phyloP scores from a whole-genome alignment of 495 filamentous ascomycete genomes.

The Penicillium samsonianum region DNA sequence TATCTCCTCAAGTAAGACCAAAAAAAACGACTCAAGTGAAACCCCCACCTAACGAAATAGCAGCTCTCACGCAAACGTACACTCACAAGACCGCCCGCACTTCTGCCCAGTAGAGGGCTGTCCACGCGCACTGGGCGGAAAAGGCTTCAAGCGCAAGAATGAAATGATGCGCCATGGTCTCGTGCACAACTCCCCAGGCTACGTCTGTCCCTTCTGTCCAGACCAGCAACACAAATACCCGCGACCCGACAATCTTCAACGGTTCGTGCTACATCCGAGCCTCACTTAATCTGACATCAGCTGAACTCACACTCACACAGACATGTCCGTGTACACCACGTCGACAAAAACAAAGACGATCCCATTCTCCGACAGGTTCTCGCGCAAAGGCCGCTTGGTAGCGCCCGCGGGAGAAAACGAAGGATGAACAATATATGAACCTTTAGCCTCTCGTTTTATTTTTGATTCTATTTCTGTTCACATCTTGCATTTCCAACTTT shows the following conservation, averaged over 20 bases:
- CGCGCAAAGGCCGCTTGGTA: slow-evolving; percentile 80
- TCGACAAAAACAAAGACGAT: slow-evolving; percentile 85
- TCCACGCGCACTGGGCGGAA: slow-evolving; percentile 76
- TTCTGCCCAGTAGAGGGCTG: slow-evolving; percentile 86
- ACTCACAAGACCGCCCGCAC: slow-evolving; percentile 86
- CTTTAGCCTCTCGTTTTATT: not conserved
- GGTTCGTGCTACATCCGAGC: slow-evolving; percentile 54
- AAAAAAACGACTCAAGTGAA: not conserved
- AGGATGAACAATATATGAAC: slow-evolving; percentile 42
- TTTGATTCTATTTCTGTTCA: slow-evolving; percentile 12
- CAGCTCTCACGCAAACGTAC: slow-evolving; percentile 97
- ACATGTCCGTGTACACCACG: slow-evolving; percentile 86
- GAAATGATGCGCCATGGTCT: slow-evolving; percentile 98
- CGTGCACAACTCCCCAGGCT: slow-evolving; percentile 93
- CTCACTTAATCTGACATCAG: slow-evolving; percentile 4
- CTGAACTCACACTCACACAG: slow-evolving; percentile 41
- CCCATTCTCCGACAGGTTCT: slow-evolving; percentile 76
- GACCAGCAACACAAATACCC: slow-evolving; percentile 97
- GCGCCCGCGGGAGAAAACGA: slow-evolving; percentile 77
- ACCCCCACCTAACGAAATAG: slow-evolving; percentile 23
- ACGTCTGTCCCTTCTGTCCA: slow-evolving; percentile 95
- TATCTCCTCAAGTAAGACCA: slow-evolving; percentile 70
- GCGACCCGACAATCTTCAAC: slow-evolving; percentile 93
- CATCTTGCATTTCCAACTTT: not conserved
- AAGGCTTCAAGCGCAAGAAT: slow-evolving; percentile 98